Conservation (phyloP, 345 rosid genomes). For the Psidium friedrichsthalianum region DNA sequence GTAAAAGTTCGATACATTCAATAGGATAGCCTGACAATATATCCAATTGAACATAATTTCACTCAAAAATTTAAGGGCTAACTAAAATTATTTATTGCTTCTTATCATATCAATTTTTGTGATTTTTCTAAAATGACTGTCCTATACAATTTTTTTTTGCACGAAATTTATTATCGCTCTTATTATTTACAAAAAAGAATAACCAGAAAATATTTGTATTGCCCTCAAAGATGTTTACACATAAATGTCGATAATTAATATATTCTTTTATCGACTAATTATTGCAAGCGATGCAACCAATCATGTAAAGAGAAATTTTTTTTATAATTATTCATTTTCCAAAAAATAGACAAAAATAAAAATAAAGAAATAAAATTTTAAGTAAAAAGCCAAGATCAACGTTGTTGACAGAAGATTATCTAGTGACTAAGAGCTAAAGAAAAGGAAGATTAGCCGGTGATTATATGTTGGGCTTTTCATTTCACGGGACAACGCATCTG, state of each 20-base stretch:
- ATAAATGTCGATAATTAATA: not conserved
- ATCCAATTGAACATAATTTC: fast-evolving
- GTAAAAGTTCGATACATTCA: fast-evolving
- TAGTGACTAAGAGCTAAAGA: not conserved
- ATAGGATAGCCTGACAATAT: fast-evolving
- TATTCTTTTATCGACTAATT: fast-evolving
- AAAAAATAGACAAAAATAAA: not conserved
- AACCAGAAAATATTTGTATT: fast-evolving
- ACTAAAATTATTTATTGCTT: fast-evolving
- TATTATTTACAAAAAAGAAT: not conserved
- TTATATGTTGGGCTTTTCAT: not conserved
- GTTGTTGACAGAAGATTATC: not conserved
- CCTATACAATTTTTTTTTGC: not conserved
- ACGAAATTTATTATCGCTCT: not conserved
- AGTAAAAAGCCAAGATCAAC: not conserved
- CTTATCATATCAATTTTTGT: fast-evolving
- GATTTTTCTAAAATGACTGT: not conserved
- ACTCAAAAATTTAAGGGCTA: not conserved
- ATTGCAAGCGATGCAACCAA: fast-evolving
- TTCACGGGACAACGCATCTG: not conserved
- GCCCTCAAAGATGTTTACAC: not conserved
- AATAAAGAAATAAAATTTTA: not conserved
- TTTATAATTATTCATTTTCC: not conserved
- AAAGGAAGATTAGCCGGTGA: not conserved
- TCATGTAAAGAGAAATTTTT: fast-evolving